phyloP scores from a whole-genome alignment of 2,329 filamentous ascomycete genomes.

The Xylariales sp. region DNA sequence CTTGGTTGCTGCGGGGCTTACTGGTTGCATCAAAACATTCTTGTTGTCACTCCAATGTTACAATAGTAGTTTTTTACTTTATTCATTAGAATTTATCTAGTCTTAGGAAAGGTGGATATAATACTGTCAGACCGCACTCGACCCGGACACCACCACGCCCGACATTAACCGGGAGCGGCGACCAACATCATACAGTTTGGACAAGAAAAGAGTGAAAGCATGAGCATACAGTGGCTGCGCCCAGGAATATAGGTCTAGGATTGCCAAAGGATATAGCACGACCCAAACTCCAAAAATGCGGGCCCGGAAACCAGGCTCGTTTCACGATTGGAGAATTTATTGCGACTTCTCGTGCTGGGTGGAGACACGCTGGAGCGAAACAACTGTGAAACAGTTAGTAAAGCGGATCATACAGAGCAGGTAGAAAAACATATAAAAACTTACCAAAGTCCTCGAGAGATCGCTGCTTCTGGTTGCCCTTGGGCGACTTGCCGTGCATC shows the following conservation, averaged over 20 bases:
- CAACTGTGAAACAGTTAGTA: slow-evolving; percentile 60
- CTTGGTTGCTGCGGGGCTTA: no score
- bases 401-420: slow-evolving; percentile 4
- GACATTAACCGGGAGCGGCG: slow-evolving; percentile 18
- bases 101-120: slow-evolving; percentile 10
- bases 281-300: slow-evolving; percentile 11
- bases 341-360: slow-evolving; percentile 87
- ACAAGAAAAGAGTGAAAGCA: slow-evolving; percentile 22
- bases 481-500: slow-evolving; percentile 85
- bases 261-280: no score
- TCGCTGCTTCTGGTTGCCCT: slow-evolving; percentile 78
- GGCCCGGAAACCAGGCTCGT: slow-evolving; percentile 7
- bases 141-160: slow-evolving; percentile 13
- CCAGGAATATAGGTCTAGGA: no score
- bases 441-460: slow-evolving; percentile 86
- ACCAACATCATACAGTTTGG: slow-evolving; percentile 28
- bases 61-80: slow-evolving; percentile 8
- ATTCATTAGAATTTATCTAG: slow-evolving; percentile 10
- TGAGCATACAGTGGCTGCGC: no score
- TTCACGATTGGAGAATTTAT: slow-evolving; percentile 36
- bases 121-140: slow-evolving; percentile 8
- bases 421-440: slow-evolving; percentile 26
- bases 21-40: no score
- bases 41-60: no score
- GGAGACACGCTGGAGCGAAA: slow-evolving; percentile 84